Evolutionary conservation across 148 eudicot genomes (phyloP).

Genomic region (Polygonum maritimum): DNA sequence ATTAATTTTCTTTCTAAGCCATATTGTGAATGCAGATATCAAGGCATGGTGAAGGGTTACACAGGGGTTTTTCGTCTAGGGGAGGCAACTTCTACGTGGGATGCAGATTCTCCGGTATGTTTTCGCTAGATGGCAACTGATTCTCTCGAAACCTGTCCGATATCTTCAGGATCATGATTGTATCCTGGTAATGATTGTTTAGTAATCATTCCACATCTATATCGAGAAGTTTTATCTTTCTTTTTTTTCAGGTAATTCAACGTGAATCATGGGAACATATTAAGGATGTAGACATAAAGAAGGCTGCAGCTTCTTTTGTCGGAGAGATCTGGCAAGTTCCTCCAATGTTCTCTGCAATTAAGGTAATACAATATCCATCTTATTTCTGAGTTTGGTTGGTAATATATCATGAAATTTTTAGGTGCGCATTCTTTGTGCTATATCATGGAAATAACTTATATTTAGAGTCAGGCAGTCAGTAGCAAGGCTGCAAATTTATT

Average conservation of each 20-base stretch:
- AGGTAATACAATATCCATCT: slow-evolving; percentile 34
- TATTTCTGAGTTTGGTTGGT: not conserved
- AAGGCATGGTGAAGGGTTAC: slow-evolving; percentile 94
- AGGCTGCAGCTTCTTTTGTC: slow-evolving; percentile 68
- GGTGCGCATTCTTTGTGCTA: not conserved
- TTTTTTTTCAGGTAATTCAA: slow-evolving; percentile 57
- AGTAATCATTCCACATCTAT: not conserved
- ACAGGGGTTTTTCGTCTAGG: slow-evolving; percentile 93
- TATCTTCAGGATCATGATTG: not conserved
- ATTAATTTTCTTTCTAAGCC: not conserved
- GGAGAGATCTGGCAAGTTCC: slow-evolving; percentile 99
- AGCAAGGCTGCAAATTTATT: not conserved
- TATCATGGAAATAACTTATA: not conserved
- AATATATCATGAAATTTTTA: not conserved
- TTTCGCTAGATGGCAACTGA: not conserved
- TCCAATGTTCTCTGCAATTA: slow-evolving; percentile 98
- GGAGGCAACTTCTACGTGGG: slow-evolving; percentile 99
- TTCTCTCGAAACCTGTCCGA: not conserved
- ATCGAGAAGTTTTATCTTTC: not conserved
- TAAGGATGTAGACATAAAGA: slow-evolving; percentile 75
- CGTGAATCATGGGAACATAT: slow-evolving; percentile 99
- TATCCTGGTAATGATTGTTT: not conserved
- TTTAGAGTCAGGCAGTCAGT: not conserved
- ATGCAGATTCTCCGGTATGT: slow-evolving; percentile 97
- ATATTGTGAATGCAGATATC: slow-evolving; percentile 51